Conservation (phyloP, 2,329 filamentous ascomycete species). For the Hypoxylon sp. region DNA sequence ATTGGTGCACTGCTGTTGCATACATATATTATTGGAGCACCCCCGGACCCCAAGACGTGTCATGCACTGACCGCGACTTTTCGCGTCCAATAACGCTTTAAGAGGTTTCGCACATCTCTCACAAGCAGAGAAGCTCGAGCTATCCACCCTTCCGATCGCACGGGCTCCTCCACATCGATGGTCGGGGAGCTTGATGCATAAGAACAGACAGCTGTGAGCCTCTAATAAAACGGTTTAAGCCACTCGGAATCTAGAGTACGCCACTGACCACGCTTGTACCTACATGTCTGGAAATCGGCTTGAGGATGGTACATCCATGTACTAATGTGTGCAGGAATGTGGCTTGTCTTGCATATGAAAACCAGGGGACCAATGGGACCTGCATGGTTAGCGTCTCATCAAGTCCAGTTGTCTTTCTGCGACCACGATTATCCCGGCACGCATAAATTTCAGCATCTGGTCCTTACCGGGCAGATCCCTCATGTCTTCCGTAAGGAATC, state of each 20-base stretch:
- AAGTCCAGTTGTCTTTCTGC: slow-evolving; percentile 6
- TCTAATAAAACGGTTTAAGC: too few species aligned
- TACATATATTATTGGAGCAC: slow-evolving; percentile 25
- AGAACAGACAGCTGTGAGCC: too few species aligned
- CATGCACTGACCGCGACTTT: slow-evolving; percentile 28
- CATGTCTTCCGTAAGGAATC: too few species aligned
- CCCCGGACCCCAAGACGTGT: slow-evolving; percentile 24
- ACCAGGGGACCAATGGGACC: slow-evolving; percentile 33
- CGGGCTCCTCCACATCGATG: slow-evolving; percentile 6
- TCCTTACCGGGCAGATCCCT: too few species aligned
- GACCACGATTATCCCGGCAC: slow-evolving; percentile 27
- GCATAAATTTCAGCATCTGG: too few species aligned
- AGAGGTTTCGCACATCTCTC: too few species aligned
- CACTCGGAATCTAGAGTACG: slow-evolving; percentile 20
- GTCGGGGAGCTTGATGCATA: too few species aligned
- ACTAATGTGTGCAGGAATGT: slow-evolving; percentile 25
- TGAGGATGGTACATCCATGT: slow-evolving; percentile 7
- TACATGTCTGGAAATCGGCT: slow-evolving; percentile 11
- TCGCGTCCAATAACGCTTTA: slow-evolving; percentile 34
- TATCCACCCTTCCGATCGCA: slow-evolving; percentile 6
- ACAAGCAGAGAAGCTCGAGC: too few species aligned
- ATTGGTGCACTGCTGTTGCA: slow-evolving; percentile 28
- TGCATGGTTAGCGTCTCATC: slow-evolving; percentile 35
- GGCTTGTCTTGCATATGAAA: slow-evolving; percentile 27
- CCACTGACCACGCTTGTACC: slow-evolving; percentile 23